These are phyloP conservation scores for Colletotrichum karsti DNA, from an alignment of 2,329 filamentous ascomycete genomes.

Conservation along the genomic window DNA sequence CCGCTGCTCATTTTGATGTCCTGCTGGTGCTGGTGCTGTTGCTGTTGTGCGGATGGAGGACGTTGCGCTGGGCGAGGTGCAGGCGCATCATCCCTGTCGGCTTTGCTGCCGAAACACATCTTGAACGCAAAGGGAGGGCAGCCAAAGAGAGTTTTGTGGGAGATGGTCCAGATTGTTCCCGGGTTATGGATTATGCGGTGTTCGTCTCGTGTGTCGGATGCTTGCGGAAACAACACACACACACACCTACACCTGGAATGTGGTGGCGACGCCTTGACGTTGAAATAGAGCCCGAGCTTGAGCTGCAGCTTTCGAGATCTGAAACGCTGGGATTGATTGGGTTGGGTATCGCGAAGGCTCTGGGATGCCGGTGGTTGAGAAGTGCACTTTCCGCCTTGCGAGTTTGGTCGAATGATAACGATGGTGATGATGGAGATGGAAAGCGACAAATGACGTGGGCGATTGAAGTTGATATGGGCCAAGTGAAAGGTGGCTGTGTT, in stretches of 20 bases:
- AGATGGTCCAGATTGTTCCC: not conserved
- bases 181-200: conserved; percentile 3
- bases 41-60: conserved; percentile 9
- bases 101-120: conserved; percentile 61
- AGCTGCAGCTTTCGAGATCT: not conserved
- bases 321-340: conserved; percentile 9
- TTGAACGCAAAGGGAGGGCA: not conserved
- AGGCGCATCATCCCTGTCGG: conserved; percentile 47
- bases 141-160: not conserved
- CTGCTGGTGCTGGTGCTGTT: conserved; percentile 16
- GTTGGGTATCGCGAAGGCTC: not conserved
- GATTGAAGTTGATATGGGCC: not conserved
- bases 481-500: conserved; percentile 19
- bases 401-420: not conserved
- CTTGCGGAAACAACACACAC: not conserved
- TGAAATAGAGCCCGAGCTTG: conserved; percentile 17
- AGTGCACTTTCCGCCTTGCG: not conserved
- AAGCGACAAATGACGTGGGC: not conserved
- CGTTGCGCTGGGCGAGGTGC: conserved; percentile 48
- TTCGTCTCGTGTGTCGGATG: conserved; percentile 13
- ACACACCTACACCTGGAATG: too few species aligned
- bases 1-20: conserved; percentile 36
- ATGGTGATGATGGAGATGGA: not conserved
- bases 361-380: not conserved
- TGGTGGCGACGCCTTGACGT: conserved; percentile 18